Percentiles rank a stretch among this genome's conserved stretches.
Evolutionary conservation across 257 asterid genomes (phyloP).

Genomic region (Henckelia pumila): DNA sequence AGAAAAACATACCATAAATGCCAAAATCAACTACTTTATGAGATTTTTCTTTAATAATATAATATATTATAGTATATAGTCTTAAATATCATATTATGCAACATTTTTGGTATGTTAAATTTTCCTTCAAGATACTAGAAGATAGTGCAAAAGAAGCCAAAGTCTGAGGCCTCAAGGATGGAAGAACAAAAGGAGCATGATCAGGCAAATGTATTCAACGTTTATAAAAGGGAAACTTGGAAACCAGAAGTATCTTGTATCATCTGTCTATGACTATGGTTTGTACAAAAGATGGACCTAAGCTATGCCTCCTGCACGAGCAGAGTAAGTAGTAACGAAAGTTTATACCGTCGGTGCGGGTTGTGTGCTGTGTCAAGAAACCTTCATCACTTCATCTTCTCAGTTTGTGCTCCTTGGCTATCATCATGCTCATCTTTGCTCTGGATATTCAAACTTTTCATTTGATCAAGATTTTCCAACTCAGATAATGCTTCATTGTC

Average conservation of each 20-base stretch:
- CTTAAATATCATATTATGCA: background rate
- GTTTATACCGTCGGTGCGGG: no score
- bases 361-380: background rate
- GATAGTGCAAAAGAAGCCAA: background rate
- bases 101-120: background rate
- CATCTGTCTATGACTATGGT: background rate
- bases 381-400: background rate
- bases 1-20: background rate
- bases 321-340: background rate
- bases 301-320: background rate
- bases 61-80: background rate
- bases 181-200: background rate
- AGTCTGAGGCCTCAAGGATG: background rate
- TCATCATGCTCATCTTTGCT: conserved; percentile 15
- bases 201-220: background rate
- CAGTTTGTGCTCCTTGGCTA: background rate
- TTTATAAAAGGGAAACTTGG: background rate
- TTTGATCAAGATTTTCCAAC: conserved; percentile 29
- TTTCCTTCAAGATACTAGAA: background rate
- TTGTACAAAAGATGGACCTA: background rate
- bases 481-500: conserved; percentile 26
- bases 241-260: background rate
- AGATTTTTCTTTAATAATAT: no score
- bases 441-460: conserved; percentile 20
- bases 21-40: background rate